Percentiles rank a stretch among this genome's conserved stretches.
Evolutionary conservation across 1,284 basidiomycete genomes (phyloP).

Genomic region (Puccinia novopanici): DNA sequence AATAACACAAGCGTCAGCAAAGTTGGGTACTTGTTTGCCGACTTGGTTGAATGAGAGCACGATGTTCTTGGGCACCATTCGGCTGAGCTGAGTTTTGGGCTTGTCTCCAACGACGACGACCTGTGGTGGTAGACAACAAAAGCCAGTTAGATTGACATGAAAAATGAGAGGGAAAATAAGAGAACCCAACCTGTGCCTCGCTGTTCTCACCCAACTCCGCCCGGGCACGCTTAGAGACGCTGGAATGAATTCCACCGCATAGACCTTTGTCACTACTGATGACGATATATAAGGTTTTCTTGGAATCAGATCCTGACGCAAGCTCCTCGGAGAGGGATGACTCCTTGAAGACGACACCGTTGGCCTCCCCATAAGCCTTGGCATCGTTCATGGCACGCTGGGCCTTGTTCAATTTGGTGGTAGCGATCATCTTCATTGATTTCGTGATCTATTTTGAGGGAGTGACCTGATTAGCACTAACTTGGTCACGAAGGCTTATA

Average conservation of each 20-base stretch:
- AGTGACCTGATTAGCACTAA: no score
- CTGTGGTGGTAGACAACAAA: constrained; percentile 58
- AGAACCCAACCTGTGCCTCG: constrained; percentile 42
- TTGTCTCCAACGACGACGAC: constrained; percentile 83
- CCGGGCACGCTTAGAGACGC: constrained; percentile 85
- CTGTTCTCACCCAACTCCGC: constrained; percentile 61
- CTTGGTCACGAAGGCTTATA: background rate
- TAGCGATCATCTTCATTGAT: constrained; percentile 98
- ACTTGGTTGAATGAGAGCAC: constrained; percentile 94
- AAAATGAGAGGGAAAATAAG: background rate
- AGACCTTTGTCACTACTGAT: constrained; percentile 98
- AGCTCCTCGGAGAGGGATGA: constrained; percentile 35
- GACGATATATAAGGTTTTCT: constrained; percentile 72
- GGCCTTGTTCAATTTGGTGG: constrained; percentile 92
- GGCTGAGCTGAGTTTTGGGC: constrained; percentile 86
- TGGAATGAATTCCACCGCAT: constrained; percentile 99
- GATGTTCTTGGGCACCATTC: constrained; percentile 70
- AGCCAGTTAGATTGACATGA: constrained; percentile 61
- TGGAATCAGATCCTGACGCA: constrained; percentile 56
- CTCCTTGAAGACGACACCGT: constrained; percentile 60
- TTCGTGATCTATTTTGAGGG: constrained; percentile 61
- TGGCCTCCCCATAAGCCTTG: constrained; percentile 91
- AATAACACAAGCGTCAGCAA: constrained; percentile 89
- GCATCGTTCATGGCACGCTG: constrained; percentile 91
- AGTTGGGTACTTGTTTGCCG: constrained; percentile 94